phyloP scores from a whole-genome alignment of 1,139 yeast genomes.

The Saccharomyces hybrid region DNA sequence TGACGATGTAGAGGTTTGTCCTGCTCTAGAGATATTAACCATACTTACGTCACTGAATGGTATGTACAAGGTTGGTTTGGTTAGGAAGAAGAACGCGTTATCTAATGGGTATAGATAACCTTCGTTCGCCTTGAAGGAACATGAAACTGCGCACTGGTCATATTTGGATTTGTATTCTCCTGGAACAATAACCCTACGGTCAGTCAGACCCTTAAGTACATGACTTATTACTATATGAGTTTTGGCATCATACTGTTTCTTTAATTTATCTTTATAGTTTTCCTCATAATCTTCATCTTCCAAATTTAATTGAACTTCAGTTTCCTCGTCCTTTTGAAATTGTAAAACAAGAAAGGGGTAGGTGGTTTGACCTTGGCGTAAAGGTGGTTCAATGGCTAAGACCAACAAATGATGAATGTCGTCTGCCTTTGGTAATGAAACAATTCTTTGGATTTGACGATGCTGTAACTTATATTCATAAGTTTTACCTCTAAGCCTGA shows the following conservation, averaged over 20 bases:
- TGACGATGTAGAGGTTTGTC: conserved; percentile 68
- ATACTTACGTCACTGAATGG: conserved; percentile 75
- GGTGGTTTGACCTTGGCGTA: conserved; percentile 91
- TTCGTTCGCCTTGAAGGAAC: conserved; percentile 92
- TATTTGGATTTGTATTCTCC: conserved; percentile 72
- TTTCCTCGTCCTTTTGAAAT: conserved; percentile 81
- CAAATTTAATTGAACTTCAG: conserved; percentile 81
- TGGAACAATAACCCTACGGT: conserved; percentile 76
- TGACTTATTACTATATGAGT: conserved; percentile 86
- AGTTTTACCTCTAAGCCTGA: conserved; percentile 93
- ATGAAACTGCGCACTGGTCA: conserved; percentile 76
- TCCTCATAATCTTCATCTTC: conserved; percentile 73
- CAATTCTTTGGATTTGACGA: conserved; percentile 81
- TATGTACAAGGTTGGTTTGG: conserved; percentile 89
- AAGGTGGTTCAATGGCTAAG: conserved; percentile 89
- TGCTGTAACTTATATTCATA: conserved; percentile 94
- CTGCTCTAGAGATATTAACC: conserved; percentile 83
- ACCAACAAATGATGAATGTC: conserved; percentile 83
- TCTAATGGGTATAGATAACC: conserved; percentile 89
- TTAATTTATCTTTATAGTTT: conserved; percentile 69
- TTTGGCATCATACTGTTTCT: conserved; percentile 69
- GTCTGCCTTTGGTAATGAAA: conserved; percentile 89
- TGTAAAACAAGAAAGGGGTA: conserved; percentile 89
- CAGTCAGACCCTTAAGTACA: conserved; percentile 83
- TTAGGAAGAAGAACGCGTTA: conserved; percentile 80